A percentile compares a stretch with the other conserved stretches of the same genome.
These are phyloP conservation scores for Arxiozyma bovina DNA, from an alignment of 1,139 yeast species.

Conservation along the genomic window DNA sequence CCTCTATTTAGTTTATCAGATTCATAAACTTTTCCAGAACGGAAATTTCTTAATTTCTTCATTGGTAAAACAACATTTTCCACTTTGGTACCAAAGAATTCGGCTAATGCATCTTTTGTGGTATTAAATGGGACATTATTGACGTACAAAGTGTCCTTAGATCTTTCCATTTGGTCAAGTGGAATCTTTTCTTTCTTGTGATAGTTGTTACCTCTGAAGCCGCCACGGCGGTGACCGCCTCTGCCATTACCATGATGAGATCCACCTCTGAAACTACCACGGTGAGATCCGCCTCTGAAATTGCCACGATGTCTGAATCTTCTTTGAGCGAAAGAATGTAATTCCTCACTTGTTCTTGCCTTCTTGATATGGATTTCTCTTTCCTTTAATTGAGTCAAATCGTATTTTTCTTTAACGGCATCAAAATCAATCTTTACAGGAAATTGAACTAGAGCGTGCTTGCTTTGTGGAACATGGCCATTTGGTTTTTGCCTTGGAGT, in stretches of 20 bases:
- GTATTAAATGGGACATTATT: conserved; percentile 30
- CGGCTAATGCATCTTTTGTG: conserved; percentile 28
- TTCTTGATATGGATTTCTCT: conserved; percentile 29
- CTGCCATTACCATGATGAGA: conserved; percentile 14
- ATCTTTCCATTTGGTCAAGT: conserved; percentile 29
- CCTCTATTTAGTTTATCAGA: conserved; percentile 30
- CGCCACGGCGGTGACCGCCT: conserved; percentile 16
- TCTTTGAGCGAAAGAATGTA: conserved; percentile 17
- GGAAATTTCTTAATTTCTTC: conserved; percentile 28
- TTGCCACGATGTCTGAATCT: conserved; percentile 14
- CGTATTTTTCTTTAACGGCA: conserved; percentile 26
- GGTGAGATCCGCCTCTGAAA: conserved; percentile 12
- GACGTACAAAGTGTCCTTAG: conserved; percentile 29
- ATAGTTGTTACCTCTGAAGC: conserved; percentile 14
- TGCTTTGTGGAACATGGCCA: conserved; percentile 23
- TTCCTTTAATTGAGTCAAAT: conserved; percentile 25
- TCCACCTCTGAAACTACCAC: conserved; percentile 17
- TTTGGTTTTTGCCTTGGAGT: conserved; percentile 13
- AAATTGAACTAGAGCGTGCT: conserved; percentile 30
- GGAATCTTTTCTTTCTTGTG: conserved; percentile 25
- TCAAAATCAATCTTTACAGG: conserved; percentile 27
- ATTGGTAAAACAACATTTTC: conserved; percentile 29
- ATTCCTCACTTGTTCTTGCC: conserved; percentile 27
- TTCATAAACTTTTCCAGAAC: conserved; percentile 21
- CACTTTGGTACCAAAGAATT: conserved; percentile 24